Base-by-base conservation (phyloP, 129 eudicot species). In the Flaveria trinervia region DNA sequence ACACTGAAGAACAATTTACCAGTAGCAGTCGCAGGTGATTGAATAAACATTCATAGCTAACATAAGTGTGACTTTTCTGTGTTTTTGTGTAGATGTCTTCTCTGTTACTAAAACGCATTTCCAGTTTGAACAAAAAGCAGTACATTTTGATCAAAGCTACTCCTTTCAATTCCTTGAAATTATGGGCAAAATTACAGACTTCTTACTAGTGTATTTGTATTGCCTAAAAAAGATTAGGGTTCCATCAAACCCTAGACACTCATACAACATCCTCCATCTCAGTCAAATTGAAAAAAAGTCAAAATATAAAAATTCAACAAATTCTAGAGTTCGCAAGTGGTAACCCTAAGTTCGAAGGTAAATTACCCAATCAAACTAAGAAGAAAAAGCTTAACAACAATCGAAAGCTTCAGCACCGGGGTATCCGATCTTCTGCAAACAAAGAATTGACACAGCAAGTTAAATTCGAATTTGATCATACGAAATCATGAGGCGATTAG, bases 301-400 rank as follows among this genome's bases (percentile, higher is more conserved):
- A 23, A 23, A 23, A 23, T 23, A 23, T 1, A 23, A 23, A 23
- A 23, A 30, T 30, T 30, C 36, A 30, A 30, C 36, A 30, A 3
- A 30, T 30, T 30, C 36, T 30, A 30, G 36, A 30, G 36, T 2
- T 30, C 5, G 36, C 0, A 30, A 28, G 26, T 23, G 26, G 26
- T 23, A 2, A 28, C 4, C 33, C 36, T 30, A 30, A 30, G 22
- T 33, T 25, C 1, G 20, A 79, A 46, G 22, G 14, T 44, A 14
- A 25, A 17, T 39, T 59, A 83, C 87, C 85, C 83, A 39, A 86
- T 60, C 11, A 83, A 15, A 22, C 83, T 74, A 44, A 86, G 85
- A 23, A 83, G 50, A n/a, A 80, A 68, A 60, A 83, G 50, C 76
- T 72, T 80, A 28, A 64, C 64, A 18, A 77, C 39, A 50, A 80